Evolutionary conservation across 768 basidiomycete genomes (phyloP).

Genomic region (Mycena capillaripes): DNA sequence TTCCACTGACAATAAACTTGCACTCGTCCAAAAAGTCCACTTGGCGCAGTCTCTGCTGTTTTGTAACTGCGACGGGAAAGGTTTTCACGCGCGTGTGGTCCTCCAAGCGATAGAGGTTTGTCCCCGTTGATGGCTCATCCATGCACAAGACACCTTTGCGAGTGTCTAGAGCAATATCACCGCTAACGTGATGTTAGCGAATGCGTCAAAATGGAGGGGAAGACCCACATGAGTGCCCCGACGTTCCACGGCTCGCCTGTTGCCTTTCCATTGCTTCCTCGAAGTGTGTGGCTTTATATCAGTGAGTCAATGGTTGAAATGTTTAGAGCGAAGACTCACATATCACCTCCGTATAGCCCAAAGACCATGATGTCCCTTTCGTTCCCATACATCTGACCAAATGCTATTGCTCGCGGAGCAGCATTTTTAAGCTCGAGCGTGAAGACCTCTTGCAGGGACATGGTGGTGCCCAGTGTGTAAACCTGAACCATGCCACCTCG

Average conservation of each 20-base stretch:
- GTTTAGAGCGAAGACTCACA: slow-evolving; percentile 30
- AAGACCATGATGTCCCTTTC: slow-evolving; percentile 35
- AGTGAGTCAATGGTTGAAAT: slow-evolving; percentile 17
- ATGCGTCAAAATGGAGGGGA: slow-evolving; percentile 5
- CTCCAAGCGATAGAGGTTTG: slow-evolving; percentile 26
- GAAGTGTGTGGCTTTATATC: slow-evolving; percentile 31
- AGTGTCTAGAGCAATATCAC: slow-evolving; percentile 26
- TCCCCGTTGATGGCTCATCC: slow-evolving; percentile 25
- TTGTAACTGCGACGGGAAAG: slow-evolving; percentile 29
- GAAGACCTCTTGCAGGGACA: slow-evolving; percentile 34
- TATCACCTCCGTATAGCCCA: slow-evolving; percentile 35
- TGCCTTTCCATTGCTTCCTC: slow-evolving; percentile 29
- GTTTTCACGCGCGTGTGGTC: slow-evolving; percentile 22
- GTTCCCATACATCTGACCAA: slow-evolving; percentile 31
- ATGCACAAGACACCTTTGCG: slow-evolving; percentile 27
- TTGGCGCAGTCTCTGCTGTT: slow-evolving; percentile 27
- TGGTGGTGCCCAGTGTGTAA: slow-evolving; percentile 28
- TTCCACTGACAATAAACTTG: slow-evolving; percentile 31
- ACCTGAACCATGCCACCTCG: slow-evolving; percentile 37
- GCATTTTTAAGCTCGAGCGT: slow-evolving; percentile 29
- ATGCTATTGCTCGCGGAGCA: slow-evolving; percentile 38
- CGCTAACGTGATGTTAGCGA: slow-evolving; percentile 17
- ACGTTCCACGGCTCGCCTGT: slow-evolving; percentile 21
- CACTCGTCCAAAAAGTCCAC: slow-evolving; percentile 32
- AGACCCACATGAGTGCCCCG: slow-evolving; percentile 36